Evolutionary conservation across 352 stramenopile genomes (phyloP).

Genomic region (Globisporangium splendens): DNA sequence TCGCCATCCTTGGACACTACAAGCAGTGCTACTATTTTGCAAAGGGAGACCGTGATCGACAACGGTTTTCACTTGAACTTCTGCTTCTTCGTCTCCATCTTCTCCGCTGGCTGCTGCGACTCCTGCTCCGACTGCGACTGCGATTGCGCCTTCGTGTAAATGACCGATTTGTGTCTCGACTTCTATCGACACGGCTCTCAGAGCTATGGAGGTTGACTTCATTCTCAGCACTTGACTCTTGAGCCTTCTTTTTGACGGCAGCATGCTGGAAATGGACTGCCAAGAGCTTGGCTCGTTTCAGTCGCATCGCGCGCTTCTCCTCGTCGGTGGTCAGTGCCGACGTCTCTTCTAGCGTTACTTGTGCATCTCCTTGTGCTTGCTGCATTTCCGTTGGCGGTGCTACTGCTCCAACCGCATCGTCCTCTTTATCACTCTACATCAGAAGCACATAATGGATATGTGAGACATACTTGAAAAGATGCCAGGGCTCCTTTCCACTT

Average conservation of each 20-base stretch:
- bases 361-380: slow-evolving; percentile 3
- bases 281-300: slow-evolving; percentile 18
- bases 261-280: slow-evolving; percentile 17
- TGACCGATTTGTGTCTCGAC: too few relatives aligned
- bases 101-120: background rate
- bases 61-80: background rate
- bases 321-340: background rate
- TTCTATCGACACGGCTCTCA: too few relatives aligned
- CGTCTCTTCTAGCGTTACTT: slow-evolving; percentile 5
- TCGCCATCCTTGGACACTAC: background rate
- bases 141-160: slow-evolving; percentile 5
- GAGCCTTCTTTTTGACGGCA: background rate
- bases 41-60: background rate
- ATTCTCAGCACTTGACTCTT: background rate
- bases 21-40: background rate
- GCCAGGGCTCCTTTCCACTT: slow-evolving; percentile 1
- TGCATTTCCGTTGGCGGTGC: background rate
- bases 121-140: slow-evolving; percentile 10
- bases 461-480: background rate
- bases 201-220: too few relatives aligned
- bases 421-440: slow-evolving; percentile 19
- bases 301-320: slow-evolving; percentile 16
- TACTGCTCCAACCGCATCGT: background rate
- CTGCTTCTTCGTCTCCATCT: background rate
- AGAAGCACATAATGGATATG: slow-evolving; percentile 1